These are phyloP conservation scores for Rhododendron henanense DNA, from an alignment of 148 eudicot species.

Conservation along the genomic window DNA sequence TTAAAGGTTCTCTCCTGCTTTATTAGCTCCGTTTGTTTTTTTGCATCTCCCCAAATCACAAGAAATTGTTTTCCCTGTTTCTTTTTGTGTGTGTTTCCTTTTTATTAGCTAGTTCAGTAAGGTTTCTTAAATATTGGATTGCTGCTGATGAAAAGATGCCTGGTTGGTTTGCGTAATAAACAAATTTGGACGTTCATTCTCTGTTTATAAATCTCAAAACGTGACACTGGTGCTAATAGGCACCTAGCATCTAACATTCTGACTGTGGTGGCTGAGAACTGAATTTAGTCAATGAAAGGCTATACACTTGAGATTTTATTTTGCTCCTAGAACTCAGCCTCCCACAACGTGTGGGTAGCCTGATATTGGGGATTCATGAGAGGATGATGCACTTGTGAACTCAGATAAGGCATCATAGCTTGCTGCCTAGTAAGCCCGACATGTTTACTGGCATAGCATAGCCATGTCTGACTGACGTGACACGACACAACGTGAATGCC, in stretches of 20 bases:
- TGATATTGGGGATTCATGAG: not conserved
- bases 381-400: not conserved
- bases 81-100: not conserved
- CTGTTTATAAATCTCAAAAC: not conserved
- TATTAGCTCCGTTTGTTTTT: not conserved
- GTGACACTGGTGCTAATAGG: not conserved
- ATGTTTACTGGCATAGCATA: not conserved
- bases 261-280: not conserved
- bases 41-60: not conserved
- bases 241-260: not conserved
- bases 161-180: not conserved
- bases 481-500: not conserved
- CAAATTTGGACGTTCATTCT: not conserved
- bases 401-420: not conserved
- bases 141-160: not conserved
- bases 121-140: not conserved
- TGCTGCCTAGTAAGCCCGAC: not conserved
- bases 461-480: not conserved
- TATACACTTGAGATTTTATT: not conserved
- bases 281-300: not conserved
- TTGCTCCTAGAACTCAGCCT: not conserved
- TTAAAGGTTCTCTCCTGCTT: slow-evolving; percentile 57
- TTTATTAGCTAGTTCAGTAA: not conserved
- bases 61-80: not conserved
- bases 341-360: not conserved